These are phyloP conservation scores for Mesembryanthemum crystallinum DNA, from an alignment of 148 eudicot species.

Conservation along the genomic window DNA sequence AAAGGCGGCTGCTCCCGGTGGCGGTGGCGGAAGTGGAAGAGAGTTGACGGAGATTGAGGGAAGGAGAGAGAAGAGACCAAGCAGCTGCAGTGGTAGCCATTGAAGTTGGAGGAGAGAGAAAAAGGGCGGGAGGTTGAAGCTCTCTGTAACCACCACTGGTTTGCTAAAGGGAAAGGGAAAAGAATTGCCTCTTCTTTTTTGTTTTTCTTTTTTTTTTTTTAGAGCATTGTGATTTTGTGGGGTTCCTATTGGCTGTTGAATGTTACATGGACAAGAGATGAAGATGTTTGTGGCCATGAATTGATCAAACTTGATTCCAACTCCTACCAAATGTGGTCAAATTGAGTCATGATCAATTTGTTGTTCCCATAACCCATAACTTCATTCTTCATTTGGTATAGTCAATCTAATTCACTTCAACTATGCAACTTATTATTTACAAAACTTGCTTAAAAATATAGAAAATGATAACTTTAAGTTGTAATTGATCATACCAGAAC, in stretches of 20 bases:
- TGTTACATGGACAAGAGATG: background rate
- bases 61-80: slow-evolving; percentile 39
- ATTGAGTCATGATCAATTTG: too few relatives aligned
- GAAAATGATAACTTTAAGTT: too few relatives aligned
- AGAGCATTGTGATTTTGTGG: too few relatives aligned
- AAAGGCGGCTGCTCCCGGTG: slow-evolving; percentile 14
- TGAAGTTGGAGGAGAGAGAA: slow-evolving; percentile 1
- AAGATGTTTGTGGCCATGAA: slow-evolving; percentile 1
- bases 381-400: too few relatives aligned
- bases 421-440: too few relatives aligned
- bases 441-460: too few relatives aligned
- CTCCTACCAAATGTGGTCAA: too few relatives aligned
- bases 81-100: slow-evolving; percentile 29
- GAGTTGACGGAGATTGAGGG: slow-evolving; percentile 27
- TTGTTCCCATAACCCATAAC: too few relatives aligned
- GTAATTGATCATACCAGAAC: too few relatives aligned
- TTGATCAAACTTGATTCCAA: too few relatives aligned
- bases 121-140: background rate
- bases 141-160: slow-evolving; percentile 22
- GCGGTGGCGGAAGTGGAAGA: slow-evolving; percentile 12
- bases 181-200: background rate
- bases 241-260: background rate
- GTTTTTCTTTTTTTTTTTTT: too few relatives aligned
- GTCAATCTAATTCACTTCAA: too few relatives aligned
- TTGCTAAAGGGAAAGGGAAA: background rate